Evolutionary conservation across 352 stramenopile genomes (phyloP).

Genomic region (Globisporangium cystogenes): DNA sequence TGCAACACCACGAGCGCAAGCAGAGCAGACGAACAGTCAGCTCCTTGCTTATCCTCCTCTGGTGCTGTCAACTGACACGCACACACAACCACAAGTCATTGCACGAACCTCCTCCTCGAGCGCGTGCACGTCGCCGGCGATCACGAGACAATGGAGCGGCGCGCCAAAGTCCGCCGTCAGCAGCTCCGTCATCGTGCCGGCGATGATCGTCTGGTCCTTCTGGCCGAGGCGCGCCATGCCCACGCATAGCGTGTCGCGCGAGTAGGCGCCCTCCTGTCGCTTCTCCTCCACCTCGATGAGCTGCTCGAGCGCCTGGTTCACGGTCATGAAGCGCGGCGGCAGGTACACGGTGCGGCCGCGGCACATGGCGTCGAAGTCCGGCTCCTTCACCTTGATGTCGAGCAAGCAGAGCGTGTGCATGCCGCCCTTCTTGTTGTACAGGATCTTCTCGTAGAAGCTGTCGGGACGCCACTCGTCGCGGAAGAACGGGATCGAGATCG

Average conservation of each 20-base stretch:
- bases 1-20: too few species aligned
- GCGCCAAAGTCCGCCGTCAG: constrained; percentile 92
- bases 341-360: constrained; percentile 91
- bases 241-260: constrained; percentile 77
- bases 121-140: constrained; percentile 94
- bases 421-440: constrained; percentile 93
- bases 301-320: constrained; percentile 94
- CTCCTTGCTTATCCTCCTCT: too few species aligned
- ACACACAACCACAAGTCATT: too few species aligned
- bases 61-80: too few species aligned
- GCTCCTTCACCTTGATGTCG: constrained; percentile 99
- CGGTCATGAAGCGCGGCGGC: constrained; percentile 97
- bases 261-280: constrained; percentile 85
- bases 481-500: constrained; percentile 98
- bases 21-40: background rate
- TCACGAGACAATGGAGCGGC: constrained; percentile 96
- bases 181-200: constrained; percentile 95
- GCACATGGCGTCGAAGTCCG: constrained; percentile 96
- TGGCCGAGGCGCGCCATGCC: constrained; percentile 95
- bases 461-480: constrained; percentile 93
- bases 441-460: constrained; percentile 98
- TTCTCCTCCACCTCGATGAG: constrained; percentile 93
- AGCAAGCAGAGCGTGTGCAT: constrained; percentile 99
- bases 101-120: constrained; percentile 92
- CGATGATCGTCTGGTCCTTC: constrained; percentile 90